A percentile compares a stretch with the other conserved stretches of the same genome.
These are phyloP conservation scores for Echinosophora koreensis DNA, from an alignment of 306 rosid genomes.

Conservation along the genomic window DNA sequence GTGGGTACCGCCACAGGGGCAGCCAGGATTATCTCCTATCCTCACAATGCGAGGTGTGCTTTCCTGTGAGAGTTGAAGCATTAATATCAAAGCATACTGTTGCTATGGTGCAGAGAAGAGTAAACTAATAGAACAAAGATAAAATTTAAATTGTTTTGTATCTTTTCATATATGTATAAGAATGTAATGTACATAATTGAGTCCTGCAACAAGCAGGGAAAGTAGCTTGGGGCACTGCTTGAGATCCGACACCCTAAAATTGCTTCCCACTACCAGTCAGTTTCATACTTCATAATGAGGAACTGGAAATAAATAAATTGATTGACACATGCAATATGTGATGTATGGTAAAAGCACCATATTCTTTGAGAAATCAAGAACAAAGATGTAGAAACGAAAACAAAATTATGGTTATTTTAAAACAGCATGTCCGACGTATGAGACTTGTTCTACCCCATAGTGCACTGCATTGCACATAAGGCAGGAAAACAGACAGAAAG, in stretches of 20 bases:
- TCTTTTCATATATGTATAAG: neutral
- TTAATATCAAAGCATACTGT: conserved; percentile 41
- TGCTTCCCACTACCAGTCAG: neutral
- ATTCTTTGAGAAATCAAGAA: neutral
- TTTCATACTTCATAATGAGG: conserved; percentile 23
- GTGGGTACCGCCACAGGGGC: conserved; percentile 90
- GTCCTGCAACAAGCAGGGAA: neutral
- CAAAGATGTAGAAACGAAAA: neutral
- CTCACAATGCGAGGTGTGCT: conserved; percentile 77
- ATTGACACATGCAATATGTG: neutral
- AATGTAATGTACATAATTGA: neutral
- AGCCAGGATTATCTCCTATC: conserved; percentile 65
- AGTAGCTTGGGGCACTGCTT: neutral
- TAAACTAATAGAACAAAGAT: neutral
- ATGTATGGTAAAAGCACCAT: neutral
- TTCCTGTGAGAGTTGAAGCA: conserved; percentile 53
- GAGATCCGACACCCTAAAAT: neutral
- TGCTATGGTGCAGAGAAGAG: neutral
- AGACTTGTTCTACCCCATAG: neutral
- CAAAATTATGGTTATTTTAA: neutral
- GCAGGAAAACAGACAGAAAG: neutral
- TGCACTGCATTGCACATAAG: neutral
- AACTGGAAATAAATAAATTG: conserved; percentile 16
- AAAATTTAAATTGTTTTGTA: neutral
- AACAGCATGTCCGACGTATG: neutral